Conservation (phyloP, 1,139 yeast genomes). For the Yamadazyma kanchanaburiensis region DNA sequence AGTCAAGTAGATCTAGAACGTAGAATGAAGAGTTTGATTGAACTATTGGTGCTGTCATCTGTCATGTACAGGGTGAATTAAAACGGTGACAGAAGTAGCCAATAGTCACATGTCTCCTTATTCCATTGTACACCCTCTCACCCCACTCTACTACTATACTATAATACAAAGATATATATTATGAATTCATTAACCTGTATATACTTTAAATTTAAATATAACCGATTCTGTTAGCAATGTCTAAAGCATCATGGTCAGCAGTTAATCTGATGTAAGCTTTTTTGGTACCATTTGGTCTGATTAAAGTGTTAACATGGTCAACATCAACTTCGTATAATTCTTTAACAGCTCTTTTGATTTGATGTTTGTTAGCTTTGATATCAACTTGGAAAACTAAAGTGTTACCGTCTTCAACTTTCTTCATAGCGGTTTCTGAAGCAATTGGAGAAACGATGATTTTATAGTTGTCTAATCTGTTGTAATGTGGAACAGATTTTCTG, state of each 20-base stretch:
- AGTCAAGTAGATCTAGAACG: no score
- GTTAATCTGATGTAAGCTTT: conserved; percentile 99
- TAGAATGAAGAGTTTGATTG: no score
- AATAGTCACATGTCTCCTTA: no score
- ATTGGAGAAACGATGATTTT: conserved; percentile 92
- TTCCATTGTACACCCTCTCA: no score
- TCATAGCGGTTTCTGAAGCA: conserved; percentile 98
- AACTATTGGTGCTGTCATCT: no score
- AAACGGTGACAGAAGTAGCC: no score
- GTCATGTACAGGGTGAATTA: no score
- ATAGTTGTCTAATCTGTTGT: conserved; percentile 96
- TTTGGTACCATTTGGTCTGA: conserved; percentile 99
- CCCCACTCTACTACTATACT: conserved; percentile 1
- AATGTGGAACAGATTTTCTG: conserved; percentile 95
- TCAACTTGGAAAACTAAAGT: conserved; percentile 98
- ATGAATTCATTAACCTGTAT: conserved; percentile 13
- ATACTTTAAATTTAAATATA: conserved; percentile 60
- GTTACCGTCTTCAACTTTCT: conserved; percentile 99
- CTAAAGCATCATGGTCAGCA: conserved; percentile 99
- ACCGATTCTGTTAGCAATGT: conserved; percentile 99
- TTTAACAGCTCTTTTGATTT: conserved; percentile 97
- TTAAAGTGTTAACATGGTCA: conserved; percentile 89
- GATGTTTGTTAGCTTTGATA: conserved; percentile 95
- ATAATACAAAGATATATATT: conserved; percentile 11
- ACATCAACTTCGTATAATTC: conserved; percentile 97